Conservation (phyloP, 768 basidiomycete genomes). For the Galerina sulciceps region DNA sequence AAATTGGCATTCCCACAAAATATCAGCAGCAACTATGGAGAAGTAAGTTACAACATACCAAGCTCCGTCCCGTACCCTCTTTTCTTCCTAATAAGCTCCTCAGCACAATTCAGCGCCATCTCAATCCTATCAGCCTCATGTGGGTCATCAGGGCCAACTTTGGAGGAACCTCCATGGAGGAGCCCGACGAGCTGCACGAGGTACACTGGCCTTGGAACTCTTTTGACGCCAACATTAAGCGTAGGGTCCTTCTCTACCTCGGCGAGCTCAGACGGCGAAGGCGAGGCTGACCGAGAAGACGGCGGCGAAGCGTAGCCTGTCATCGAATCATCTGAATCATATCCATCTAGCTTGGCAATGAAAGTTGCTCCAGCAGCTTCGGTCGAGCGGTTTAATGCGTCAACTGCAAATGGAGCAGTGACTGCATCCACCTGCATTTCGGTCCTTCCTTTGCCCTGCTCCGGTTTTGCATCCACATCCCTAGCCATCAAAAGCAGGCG, state of each 20-base stretch:
- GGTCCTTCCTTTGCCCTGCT: background rate
- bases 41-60: constrained; percentile 49
- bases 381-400: background rate
- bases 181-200: constrained; percentile 82
- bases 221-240: constrained; percentile 69
- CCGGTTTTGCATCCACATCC: constrained; percentile 53
- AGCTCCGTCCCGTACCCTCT: constrained; percentile 86
- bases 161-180: constrained; percentile 55
- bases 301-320: constrained; percentile 75
- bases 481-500: constrained; percentile 53
- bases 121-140: constrained; percentile 79
- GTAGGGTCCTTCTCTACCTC: constrained; percentile 89
- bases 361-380: constrained; percentile 22
- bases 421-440: constrained; percentile 2
- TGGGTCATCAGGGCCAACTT: constrained; percentile 55
- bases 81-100: constrained; percentile 85
- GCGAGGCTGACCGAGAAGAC: constrained; percentile 70
- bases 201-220: constrained; percentile 85
- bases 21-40: background rate
- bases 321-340: constrained; percentile 87
- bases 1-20: background rate
- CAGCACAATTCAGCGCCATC: constrained; percentile 79
- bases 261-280: constrained; percentile 78
- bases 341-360: constrained; percentile 31
- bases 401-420: background rate